phyloP scores from a whole-genome alignment of 139 green algal genomes.

The Pleodorina starrii region DNA sequence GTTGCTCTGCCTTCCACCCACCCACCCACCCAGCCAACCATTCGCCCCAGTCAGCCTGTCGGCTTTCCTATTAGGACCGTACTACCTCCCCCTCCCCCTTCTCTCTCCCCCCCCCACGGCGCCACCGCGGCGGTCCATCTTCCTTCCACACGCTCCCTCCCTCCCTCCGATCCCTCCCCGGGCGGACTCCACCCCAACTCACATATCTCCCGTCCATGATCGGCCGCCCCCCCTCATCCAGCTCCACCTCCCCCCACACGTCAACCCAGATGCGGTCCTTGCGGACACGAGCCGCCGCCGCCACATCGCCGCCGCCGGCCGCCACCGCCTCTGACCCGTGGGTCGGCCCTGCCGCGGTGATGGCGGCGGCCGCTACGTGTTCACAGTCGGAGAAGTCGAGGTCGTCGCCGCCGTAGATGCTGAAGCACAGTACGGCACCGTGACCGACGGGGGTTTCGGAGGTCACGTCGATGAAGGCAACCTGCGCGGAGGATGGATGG shows the following conservation, averaged over 20 bases:
- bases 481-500: too few relatives aligned
- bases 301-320: background rate
- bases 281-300: background rate
- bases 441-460: slow-evolving; percentile 92
- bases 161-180: too few relatives aligned
- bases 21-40: too few relatives aligned
- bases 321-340: background rate
- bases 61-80: too few relatives aligned
- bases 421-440: slow-evolving; percentile 92
- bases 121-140: too few relatives aligned
- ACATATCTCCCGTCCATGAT: slow-evolving; percentile 37
- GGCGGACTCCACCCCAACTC: too few relatives aligned
- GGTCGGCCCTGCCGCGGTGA: background rate
- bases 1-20: too few relatives aligned
- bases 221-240: slow-evolving; percentile 12
- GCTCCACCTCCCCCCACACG: slow-evolving; percentile 65
- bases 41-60: too few relatives aligned
- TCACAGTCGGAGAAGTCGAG: slow-evolving; percentile 17
- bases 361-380: slow-evolving; percentile 7
- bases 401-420: slow-evolving; percentile 84
- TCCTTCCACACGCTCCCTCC: too few relatives aligned
- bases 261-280: slow-evolving; percentile 87
- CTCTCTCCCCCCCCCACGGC: too few relatives aligned
- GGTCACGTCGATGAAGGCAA: slow-evolving; percentile 88
- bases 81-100: too few relatives aligned